A percentile compares a stretch with the other conserved stretches of the same genome.
Conservation (phyloP, 352 stramenopile species). For the Pythium aquatile region DNA sequence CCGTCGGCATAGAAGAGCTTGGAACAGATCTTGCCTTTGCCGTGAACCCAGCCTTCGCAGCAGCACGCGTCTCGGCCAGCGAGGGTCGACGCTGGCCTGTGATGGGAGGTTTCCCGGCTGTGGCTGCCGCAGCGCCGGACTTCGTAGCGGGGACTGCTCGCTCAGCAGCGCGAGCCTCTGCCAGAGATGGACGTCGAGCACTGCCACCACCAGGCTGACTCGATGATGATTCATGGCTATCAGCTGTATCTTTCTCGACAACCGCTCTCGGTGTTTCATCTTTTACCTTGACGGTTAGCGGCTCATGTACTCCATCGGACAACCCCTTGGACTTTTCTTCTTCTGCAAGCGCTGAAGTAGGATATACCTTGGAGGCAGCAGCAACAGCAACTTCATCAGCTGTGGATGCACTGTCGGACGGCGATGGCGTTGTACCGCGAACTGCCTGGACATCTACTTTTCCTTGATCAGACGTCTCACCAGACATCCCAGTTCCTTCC, state of each 20-base stretch:
- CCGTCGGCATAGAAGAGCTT: background rate
- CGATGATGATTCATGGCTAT: background rate
- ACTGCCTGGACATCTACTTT: too few species aligned
- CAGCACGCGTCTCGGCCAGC: constrained; percentile 31
- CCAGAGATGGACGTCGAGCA: constrained; percentile 30
- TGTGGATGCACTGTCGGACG: background rate
- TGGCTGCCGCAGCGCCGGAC: background rate
- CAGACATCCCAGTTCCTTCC: background rate
- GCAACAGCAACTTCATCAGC: background rate
- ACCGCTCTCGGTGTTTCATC: background rate
- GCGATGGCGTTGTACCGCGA: too few species aligned
- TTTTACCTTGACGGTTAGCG: background rate
- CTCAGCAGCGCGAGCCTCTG: constrained; percentile 24
- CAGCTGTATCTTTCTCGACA: background rate
- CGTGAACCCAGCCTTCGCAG: constrained; percentile 20
- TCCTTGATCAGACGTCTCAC: background rate
- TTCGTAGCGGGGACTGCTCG: background rate
- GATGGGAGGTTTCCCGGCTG: background rate
- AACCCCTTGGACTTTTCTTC: background rate
- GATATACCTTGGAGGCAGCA: background rate
- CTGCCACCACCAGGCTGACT: background rate
- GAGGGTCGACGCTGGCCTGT: constrained; percentile 23
- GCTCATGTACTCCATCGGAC: background rate
- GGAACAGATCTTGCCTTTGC: background rate
- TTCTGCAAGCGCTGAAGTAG: background rate